phyloP scores from a whole-genome alignment of 495 filamentous ascomycete genomes.

The Talaromyces proteolyticus region DNA sequence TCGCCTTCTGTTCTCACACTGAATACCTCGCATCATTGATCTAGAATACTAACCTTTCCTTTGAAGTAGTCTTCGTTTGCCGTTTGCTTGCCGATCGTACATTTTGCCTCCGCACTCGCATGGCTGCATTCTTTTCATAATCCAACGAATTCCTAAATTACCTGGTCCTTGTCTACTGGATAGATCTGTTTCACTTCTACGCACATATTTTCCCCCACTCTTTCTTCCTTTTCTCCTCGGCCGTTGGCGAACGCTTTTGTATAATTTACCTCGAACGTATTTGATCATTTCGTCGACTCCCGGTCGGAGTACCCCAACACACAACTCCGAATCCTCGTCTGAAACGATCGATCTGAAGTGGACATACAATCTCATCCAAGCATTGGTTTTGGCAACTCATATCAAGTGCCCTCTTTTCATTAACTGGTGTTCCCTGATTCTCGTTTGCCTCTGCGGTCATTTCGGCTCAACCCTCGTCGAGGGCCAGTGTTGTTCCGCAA shows the following conservation, averaged over 20 bases:
- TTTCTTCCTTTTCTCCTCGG: background rate
- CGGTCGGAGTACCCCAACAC: no score
- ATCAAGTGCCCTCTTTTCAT: background rate
- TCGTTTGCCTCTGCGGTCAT: background rate
- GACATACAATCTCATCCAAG: no score
- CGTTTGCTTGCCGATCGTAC: background rate
- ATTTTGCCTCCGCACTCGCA: background rate
- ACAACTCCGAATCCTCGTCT: no score
- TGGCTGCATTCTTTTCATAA: background rate
- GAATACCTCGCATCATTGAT: background rate
- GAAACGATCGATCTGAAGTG: no score
- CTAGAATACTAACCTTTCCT: background rate
- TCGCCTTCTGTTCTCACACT: background rate
- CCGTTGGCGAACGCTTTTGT: background rate
- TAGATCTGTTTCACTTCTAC: constrained; percentile 5
- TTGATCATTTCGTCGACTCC: background rate
- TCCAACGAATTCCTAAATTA: background rate
- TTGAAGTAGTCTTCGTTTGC: background rate
- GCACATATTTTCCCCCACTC: background rate
- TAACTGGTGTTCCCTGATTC: background rate
- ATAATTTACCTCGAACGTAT: background rate
- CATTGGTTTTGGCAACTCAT: no score
- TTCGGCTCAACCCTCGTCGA: background rate
- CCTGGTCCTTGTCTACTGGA: constrained; percentile 4
- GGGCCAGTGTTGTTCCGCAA: background rate